Evolutionary conservation across 768 basidiomycete species (phyloP), one percentile per base, ranked within the genome.

Genomic region (Boletus vermiculosoides): DNA sequence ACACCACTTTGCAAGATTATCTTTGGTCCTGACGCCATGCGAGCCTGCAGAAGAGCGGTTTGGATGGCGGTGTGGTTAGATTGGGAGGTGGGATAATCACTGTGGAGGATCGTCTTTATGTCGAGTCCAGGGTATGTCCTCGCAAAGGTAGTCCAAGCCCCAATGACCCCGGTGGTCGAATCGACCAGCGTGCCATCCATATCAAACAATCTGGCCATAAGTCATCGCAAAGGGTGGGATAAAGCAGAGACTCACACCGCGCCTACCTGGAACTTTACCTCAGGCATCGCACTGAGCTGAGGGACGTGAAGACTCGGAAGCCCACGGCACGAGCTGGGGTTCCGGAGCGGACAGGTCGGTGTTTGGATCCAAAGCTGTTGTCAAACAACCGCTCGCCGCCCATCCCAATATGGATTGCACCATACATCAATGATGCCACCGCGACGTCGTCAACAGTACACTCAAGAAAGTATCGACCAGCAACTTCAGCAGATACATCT

Each of bases 401-500:
- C 39, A 28, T 45, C 59, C 58, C 47, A 25, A 63, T 56, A 57
- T 58, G 59, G 64, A 55, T 30, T 39, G 28, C n/a, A 45, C 12
- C 46, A 25, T 57, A 52, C 25, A 50, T 30, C 60, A 56, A 50
- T 45, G 58, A 92, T 92, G 90, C 85, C 88, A 71, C 87, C 88
- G 64, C 87, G 88, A 66, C 78, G 85, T 63, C 79, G 83, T 51
- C 83, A 81, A 55, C 79, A 81, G 50, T 92, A 90, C 71, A 90
- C 87, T 4, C 89, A 89, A 71, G 88, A 92, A 63, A 84, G 78
- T 66, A 89, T 95, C 68, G 90, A 94, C 78, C 86, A 90, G 69
- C 92, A 95, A 71, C 80, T 95, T 11, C 91, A 93, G 69, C 91
- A 94, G 73, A 93, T 94, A 60, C 91, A 94, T 71, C 81, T 94